Base-by-base conservation (phyloP, 2,329 filamentous ascomycete species). In the Trichoderma guizhouense region DNA sequence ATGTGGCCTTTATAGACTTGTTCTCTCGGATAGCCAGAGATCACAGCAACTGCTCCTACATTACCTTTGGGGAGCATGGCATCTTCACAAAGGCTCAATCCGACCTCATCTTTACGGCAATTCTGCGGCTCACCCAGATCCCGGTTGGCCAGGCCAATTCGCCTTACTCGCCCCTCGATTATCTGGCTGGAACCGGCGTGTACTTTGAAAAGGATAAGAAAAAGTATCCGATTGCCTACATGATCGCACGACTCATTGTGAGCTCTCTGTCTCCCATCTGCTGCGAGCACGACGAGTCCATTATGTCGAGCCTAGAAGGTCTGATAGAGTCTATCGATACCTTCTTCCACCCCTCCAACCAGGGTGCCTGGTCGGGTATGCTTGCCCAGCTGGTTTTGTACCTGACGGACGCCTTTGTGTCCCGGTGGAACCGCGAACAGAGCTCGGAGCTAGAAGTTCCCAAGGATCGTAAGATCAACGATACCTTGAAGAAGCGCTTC, bases 281-380 rank as follows among this genome's bases (percentile, higher is more conserved):
- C 77, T 83, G 97, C 63, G 89, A 93, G 55, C 86, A 89, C n/a
- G 86, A 91, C 34, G 91, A 91, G 70, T 98, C 95, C 1, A 89
- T 97, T 57, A 83, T 99, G 77, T 89, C 92, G 39, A 93, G 93
- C 75, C 87, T 99, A 6, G 95, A 99, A 80, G 95, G 93, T 0
- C 86, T 99, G 67, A 92, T 99, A 76, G 93, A 98, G 80, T 96
- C 95, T 3, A 92, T 98, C 61, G 96, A 99, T 81, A 99, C 96
- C 0, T 99, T 99, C 82, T 99, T 98, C 85, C 96, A 99, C 78
- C 96, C 96, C 2, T 99, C 96, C 3, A 99, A 99, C 80, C 93
- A 95, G 67, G 96, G 96, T 15, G 85, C 85, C 15, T 99, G 96
- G 96, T 97, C 95, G 1, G 94, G 90, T 77, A 92, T 95, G 75